Evolutionary conservation across 768 basidiomycete genomes (phyloP), one percentile per base, ranked within the genome.

Genomic region (Mycena crocata): DNA sequence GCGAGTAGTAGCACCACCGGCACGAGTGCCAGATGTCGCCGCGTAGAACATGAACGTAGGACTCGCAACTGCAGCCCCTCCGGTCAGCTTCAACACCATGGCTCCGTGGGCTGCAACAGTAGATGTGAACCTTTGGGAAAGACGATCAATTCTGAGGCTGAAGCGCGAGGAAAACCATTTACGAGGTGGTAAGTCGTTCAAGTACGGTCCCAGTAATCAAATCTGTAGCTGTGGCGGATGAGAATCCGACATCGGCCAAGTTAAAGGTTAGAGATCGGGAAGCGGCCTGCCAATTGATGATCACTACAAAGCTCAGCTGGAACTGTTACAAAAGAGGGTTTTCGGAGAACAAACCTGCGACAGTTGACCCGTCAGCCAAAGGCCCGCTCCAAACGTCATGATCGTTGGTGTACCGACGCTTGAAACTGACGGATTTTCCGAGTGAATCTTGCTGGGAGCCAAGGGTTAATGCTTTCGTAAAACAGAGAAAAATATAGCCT

Each of bases 361-460:
- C 82, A 28, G 79, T 84, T 6, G 83, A 84, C 30, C 83, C 84
- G 72, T 85, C 84, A 28, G 82, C 75, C 28, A 86, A 65, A n/a
- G 83, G 82, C 3, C 85, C 84, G 44, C 82, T 75, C 83, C 83
- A 86, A 15, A 85, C 81, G 67, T 86, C 85, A 58, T 82, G 78
- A 63, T 85, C 85, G 67, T 84, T 83, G 0, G 83, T 82, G 67
- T 85, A 85, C 48, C 85, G 81, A 48, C 84, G 81, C 69, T 75
- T 82, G 75, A 85, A 84, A 30, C 61, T 70, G 37, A 85, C 82
- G 19, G 84, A 83, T 72, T 76, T 81, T 30, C 83, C 85, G 23
- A 84, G 73, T 48, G 77, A 30, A 55, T 86, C 84, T 83, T 86
- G 84, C 84, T 85, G 62, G 42, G 10, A 40, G 24, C 26, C 49